A percentile compares a stretch with the other conserved stretches of the same genome.
These are phyloP conservation scores for Geotrichum cucujoidarum DNA, from an alignment of 1,139 yeast species.

Conservation along the genomic window DNA sequence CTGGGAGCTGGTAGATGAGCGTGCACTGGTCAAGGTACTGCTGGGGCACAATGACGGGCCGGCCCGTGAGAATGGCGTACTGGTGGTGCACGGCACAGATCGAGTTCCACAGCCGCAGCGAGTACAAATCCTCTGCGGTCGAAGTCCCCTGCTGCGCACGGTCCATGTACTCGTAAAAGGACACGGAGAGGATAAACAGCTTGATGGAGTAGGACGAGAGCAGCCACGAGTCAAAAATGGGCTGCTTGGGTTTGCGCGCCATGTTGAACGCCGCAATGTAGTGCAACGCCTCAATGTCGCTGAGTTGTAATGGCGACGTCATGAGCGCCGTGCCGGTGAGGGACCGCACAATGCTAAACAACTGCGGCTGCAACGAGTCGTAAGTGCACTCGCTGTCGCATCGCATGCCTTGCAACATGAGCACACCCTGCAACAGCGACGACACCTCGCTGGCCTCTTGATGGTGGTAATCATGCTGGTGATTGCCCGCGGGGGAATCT, in stretches of 20 bases:
- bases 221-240: conserved; percentile 46
- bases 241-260: conserved; percentile 48
- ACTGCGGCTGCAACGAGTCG: conserved; percentile 42
- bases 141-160: conserved; percentile 7
- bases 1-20: conserved; percentile 22
- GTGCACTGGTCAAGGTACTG: conserved; percentile 40
- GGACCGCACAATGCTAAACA: conserved; percentile 44
- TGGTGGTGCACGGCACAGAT: conserved; percentile 47
- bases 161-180: conserved; percentile 38
- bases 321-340: conserved; percentile 45
- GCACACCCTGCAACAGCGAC: conserved; percentile 23
- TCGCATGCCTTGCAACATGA: conserved; percentile 29
- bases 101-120: conserved; percentile 48
- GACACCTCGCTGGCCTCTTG: conserved; percentile 8
- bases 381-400: conserved; percentile 45
- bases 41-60: conserved; percentile 38
- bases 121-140: conserved; percentile 43
- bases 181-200: conserved; percentile 43
- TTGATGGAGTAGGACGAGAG: conserved; percentile 47
- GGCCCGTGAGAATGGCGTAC: conserved; percentile 45
- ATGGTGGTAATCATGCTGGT: background rate
- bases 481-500: background rate
- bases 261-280: conserved; percentile 49
- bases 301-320: conserved; percentile 48
- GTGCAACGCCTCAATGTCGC: conserved; percentile 52